phyloP scores from a whole-genome alignment of 164 flowering plant genomes.

The Saururus chinensis region DNA sequence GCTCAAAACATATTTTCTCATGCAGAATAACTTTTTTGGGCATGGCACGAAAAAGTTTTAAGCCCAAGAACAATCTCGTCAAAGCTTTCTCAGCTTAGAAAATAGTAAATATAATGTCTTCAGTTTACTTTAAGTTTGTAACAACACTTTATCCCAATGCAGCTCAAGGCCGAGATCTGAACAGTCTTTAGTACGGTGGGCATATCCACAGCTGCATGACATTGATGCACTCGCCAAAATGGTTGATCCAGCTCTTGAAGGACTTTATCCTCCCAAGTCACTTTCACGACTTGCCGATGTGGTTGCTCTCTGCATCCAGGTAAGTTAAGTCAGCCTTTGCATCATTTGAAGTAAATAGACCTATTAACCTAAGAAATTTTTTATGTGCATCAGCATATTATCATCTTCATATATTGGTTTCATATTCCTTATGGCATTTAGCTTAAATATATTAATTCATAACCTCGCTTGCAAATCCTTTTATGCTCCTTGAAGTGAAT shows the following conservation, averaged over 20 bases:
- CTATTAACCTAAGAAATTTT: not conserved
- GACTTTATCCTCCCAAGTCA: constrained; percentile 89
- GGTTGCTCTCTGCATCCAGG: constrained; percentile 97
- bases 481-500: too few relatives aligned
- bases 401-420: too few relatives aligned
- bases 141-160: constrained; percentile 4
- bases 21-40: too few relatives aligned
- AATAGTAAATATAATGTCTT: not conserved
- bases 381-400: not conserved
- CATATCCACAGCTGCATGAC: constrained; percentile 97
- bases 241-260: constrained; percentile 89
- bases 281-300: constrained; percentile 97
- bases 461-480: not conserved
- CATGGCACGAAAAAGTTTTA: too few relatives aligned
- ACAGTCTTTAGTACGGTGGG: constrained; percentile 96
- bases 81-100: too few relatives aligned
- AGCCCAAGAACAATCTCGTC: too few relatives aligned
- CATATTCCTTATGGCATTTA: too few relatives aligned
- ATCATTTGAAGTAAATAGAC: not conserved
- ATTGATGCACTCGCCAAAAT: constrained; percentile 88
- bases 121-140: not conserved
- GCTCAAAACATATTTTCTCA: too few relatives aligned
- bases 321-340: constrained; percentile 14
- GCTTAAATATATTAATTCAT: too few relatives aligned
- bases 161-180: constrained; percentile 81